phyloP scores from a whole-genome alignment of 2,329 filamentous ascomycete species.

The Tothia fuscella region DNA sequence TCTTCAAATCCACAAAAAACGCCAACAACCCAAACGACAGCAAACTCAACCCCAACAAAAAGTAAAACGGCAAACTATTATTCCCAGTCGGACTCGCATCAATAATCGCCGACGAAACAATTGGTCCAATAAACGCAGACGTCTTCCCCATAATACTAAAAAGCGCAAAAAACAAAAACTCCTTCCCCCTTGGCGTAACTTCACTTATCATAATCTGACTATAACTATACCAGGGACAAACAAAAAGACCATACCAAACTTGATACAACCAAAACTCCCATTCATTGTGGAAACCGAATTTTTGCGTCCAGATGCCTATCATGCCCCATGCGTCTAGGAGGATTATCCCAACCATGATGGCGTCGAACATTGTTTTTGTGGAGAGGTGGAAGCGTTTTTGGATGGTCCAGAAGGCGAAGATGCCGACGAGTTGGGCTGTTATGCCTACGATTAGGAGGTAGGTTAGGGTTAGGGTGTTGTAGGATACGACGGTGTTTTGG shows the following conservation, averaged over 20 bases:
- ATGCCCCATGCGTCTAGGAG: conserved; percentile 49
- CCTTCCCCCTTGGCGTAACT: conserved; percentile 54
- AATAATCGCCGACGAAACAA: conserved; percentile 59
- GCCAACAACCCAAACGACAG: conserved; percentile 42
- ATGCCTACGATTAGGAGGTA: conserved; percentile 58
- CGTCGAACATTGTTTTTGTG: conserved; percentile 59
- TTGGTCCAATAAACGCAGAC: conserved; percentile 53
- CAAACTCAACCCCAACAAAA: conserved; percentile 47
- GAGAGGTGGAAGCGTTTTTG: conserved; percentile 48
- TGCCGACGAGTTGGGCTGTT: conserved; percentile 49
- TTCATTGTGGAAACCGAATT: conserved; percentile 40
- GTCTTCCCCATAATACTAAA: conserved; percentile 61
- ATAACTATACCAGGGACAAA: conserved; percentile 61
- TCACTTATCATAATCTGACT: conserved; percentile 60
- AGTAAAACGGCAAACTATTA: conserved; percentile 53
- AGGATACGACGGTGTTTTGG: conserved; percentile 53
- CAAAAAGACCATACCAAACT: conserved; percentile 51
- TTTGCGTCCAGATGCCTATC: conserved; percentile 44
- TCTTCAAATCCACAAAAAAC: conserved; percentile 47
- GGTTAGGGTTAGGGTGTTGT: conserved; percentile 52
- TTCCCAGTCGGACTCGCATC: conserved; percentile 45
- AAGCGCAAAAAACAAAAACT: conserved; percentile 58
- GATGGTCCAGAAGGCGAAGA: conserved; percentile 48
- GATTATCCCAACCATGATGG: conserved; percentile 49
- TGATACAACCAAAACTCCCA: conserved; percentile 42